Base-by-base conservation (phyloP, 306 rosid genomes). In the Cucumis sativus region DNA sequence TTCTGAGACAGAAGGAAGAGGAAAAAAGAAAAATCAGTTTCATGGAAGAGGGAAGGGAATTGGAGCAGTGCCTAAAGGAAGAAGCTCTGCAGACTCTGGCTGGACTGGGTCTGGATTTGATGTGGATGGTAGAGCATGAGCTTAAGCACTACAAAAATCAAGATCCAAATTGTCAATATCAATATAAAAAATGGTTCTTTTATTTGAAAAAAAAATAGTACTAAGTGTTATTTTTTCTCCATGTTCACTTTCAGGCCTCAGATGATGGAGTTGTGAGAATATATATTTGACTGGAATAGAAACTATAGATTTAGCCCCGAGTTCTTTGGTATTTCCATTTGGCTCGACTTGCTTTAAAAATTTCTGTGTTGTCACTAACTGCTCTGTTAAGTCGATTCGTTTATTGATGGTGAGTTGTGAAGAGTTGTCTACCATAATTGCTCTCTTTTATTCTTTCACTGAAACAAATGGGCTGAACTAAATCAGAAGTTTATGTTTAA, bases 31-130 rank as follows among this genome's bases (percentile, higher is more conserved):
- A 84, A 84, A 59, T 47, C 92, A 86, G 84, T 80, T 85, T 71
- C 97, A 88, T 52, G 82, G 88, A 67, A 90, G 89, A 85, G 98
- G 96, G 82, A 94, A 82, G 84, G 97, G 95, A 87, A 83, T 90
- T 41, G 98, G 96, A 62, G 97, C 89, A 15, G 88, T 86, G 84
- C 80, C 94, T 35, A 91, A 88, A 83, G 91, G 96, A 57, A 92
- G 92, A 80, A 85, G 84, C 86, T 61, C 96, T 83, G 78, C 88
- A 10, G 86, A 83, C 43, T 82, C 94, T 75, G 98, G 93, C 51
- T 94, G 97, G 96, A 91, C 96, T 37, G 98, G 97, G 37, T 85
- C 98, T 59, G 98, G 97, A 76, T 94, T 94, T 82, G 95, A 92
- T 62, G 98, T 88, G 73, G 93, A 89, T 84, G 88, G 95, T 76